Base-by-base conservation (phyloP, 225 moss, liverwort and hornwort genomes). In the Thuidium tamariscinum region DNA sequence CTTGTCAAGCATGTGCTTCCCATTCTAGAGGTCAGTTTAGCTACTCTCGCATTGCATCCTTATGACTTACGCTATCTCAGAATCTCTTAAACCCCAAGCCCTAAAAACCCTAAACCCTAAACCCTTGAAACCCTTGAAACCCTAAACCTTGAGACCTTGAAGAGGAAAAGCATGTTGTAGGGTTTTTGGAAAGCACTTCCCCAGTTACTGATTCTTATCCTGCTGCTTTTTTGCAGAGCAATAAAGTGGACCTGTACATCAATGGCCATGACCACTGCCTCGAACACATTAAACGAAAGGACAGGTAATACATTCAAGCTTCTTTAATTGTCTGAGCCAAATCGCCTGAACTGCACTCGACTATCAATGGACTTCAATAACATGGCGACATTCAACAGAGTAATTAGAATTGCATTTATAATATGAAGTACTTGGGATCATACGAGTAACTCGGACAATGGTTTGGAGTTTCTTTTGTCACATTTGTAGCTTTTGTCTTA, bases 181-280 rank as follows among this genome's bases (percentile, higher is more conserved):
- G 52, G 21, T 54, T 52, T 83, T 4, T 1, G 13, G 26, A 62
- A 14, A 20, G 46, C 8, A 23, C 46, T 34, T 48, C 44, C 41
- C 39, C 49, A 65, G 22, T 37, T 78, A 62, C 86, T 82, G 85
- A 78, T 66, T 54, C 37, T 74, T 79, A 79, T 79, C 22, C 20
- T 85, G 74, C 42, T 68, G 5, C 66, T 56, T 63, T 49, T 68
- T 42, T 85, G 87, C 93, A 95, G 95, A 91, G 75, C 59, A 85
- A 91, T 34, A 77, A 87, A 7, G 93, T 95, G 55, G 95, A 95
- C 87, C 32, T 94, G 37, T 95, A 95, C 91, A 84, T 95, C 61
- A 95, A 95, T 81, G 95, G 95, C 57, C 95, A 95, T 51, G 92
- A 94, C 87, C 94, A 94, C 77, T 92, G 92, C 69, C 91, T 94